Base-by-base conservation (phyloP, 805 yeast species). In the Debaryomyces castellii region DNA sequence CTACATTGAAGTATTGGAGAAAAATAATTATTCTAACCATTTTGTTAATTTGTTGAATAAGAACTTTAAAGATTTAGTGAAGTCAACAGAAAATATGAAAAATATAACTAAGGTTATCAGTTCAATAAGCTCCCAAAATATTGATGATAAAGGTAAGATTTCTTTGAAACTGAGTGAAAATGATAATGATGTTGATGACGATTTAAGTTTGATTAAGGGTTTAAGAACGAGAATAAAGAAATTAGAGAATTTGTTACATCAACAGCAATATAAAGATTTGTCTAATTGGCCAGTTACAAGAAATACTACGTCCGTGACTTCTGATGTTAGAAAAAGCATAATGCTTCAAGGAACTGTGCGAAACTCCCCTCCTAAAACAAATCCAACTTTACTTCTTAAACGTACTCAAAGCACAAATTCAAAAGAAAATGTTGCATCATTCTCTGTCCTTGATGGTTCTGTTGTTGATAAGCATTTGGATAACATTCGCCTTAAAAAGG, bases 181-280 rank as follows among this genome's bases (percentile, higher is more conserved):
- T 4, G 59, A 54, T 10, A 64, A 57, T 30, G 53, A 44, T 3
- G 66, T 42, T 3, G 81, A 74, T 14, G 51, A 53, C 25, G 73
- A 71, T 47, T 51, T 69, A 36, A 67, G 60, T 36, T 56, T 77
- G 10, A 67, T 85, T 9, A 74, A 74, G 51, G 88, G 87, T 0
- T 84, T 89, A 51, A 85, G 85, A 59, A 64, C 79, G 9, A 70
- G 96, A 43, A 87, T 92, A 34, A 81, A 80, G 50, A 86, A 86
- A 53, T 73, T 92, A 43, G 97, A 90, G 54, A 84, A 80, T 44
- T 64, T 89, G 32, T 66, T 90, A 12, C 94, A 89, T 59, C 89
- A 87, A 50, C 85, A 82, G 44, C 88, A 80, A 51, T 81, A 76
- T 56, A 76, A 76, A 39, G 78, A 81, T 42, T 69, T 81, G 32